phyloP scores from a whole-genome alignment of 345 rosid species.

The Populus alba region DNA sequence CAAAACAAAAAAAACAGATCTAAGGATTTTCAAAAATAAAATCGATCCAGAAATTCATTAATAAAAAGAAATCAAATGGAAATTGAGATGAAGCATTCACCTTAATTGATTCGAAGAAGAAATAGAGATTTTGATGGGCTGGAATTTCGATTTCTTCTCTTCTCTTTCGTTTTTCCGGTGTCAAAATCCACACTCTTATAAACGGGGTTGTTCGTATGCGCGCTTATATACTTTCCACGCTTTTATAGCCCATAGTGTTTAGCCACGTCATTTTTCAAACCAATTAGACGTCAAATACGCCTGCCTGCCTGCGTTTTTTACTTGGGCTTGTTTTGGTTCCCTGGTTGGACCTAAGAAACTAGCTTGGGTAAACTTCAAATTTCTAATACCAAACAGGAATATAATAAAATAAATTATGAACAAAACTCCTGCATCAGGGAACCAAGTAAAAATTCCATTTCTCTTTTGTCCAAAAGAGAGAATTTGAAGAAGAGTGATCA shows the following conservation, averaged over 20 bases:
- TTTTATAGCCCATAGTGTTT: background rate
- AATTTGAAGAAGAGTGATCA: too few relatives aligned
- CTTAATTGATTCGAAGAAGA: background rate
- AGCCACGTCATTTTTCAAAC: conserved; percentile 13
- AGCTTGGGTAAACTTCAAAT: background rate
- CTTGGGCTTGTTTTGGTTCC: background rate
- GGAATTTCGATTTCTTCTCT: background rate
- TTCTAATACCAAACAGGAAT: too few relatives aligned
- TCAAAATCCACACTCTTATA: background rate
- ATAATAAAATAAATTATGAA: too few relatives aligned
- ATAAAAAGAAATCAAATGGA: background rate
- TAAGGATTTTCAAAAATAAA: too few relatives aligned
- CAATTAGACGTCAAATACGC: background rate
- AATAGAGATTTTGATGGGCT: background rate
- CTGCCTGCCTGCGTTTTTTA: background rate
- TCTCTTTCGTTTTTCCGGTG: background rate
- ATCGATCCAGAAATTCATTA: too few relatives aligned
- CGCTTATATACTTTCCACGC: conserved; percentile 9
- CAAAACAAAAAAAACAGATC: background rate
- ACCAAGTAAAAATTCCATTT: too few relatives aligned
- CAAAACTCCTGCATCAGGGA: too few relatives aligned
- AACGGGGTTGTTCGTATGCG: background rate
- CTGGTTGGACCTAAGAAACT: background rate
- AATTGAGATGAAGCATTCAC: background rate
- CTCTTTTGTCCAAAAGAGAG: too few relatives aligned